Base-by-base conservation (phyloP, 179 eudicot genomes). In the Heliamphora pulchella region DNA sequence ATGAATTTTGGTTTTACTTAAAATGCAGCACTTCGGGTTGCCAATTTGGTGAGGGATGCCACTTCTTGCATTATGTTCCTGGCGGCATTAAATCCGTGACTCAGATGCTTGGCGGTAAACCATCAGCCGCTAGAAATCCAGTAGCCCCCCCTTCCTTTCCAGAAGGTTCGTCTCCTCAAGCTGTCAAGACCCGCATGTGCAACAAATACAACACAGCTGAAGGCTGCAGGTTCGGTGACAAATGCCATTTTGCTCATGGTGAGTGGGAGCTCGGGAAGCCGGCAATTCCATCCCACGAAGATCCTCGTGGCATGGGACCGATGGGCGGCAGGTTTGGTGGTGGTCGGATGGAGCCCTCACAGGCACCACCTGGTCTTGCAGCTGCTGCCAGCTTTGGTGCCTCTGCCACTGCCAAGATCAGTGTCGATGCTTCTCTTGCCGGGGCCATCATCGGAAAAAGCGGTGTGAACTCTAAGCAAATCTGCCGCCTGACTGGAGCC, bases 231-330 rank as follows among this genome's bases (percentile, higher is more conserved):
- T 94, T 87, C 72, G 98, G 98, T 2, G 96, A 94, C 85, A 92
- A 88, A 71, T 94, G 98, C 75, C 91, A 85, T 79, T 94, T 88
- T 73, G 97, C 96, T 51, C 98, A 94, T 41, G 96, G 97, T 15
- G 98, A 94, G 76, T 85, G 96, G 93, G 96, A 94, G 82, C 93
- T 92, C 31, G 94, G 96, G 11, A 91, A 87, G 82, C 92, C 93
- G 22, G 75, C 89, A 2, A 74, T 83, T 48, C 83, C 88, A 13
- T 47, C 53, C 2, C 89, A 88, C 48, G 94, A 91, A 73, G 89
- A 91, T 62, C 87, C 82, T 31, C 92, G 91, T 65, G 80, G 81
- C 48, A 82, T 86, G 90, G 91, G 91, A 62, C 89, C 85, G 7
- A 78, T 88, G 88, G 62, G 83, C 0, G 87, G 93, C 78, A 85